These are phyloP conservation scores for Phytophthora syringae DNA, from an alignment of 352 stramenopile species.

Conservation along the genomic window DNA sequence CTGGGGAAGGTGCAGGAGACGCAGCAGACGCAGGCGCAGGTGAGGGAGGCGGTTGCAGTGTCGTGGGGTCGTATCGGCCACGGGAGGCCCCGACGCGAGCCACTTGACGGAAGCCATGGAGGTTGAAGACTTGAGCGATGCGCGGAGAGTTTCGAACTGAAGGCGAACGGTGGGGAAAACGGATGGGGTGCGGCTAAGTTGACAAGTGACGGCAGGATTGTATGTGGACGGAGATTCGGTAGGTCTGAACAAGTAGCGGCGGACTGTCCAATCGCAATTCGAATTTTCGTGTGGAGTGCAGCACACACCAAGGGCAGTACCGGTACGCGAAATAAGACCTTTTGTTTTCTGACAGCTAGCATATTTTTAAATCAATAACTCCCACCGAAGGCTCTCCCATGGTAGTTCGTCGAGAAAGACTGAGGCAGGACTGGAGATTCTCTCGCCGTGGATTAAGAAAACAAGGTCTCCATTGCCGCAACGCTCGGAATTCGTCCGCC, in stretches of 20 bases:
- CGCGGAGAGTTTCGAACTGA: not conserved
- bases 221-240: not conserved
- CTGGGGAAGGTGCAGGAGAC: slow-evolving; percentile 2
- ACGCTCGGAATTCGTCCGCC: not conserved
- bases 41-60: not conserved
- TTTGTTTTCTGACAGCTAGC: too few species aligned
- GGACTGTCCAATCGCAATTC: not conserved
- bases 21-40: slow-evolving; percentile 13
- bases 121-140: not conserved
- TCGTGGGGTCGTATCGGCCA: not conserved
- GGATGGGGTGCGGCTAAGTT: too few species aligned
- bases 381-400: not conserved
- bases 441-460: not conserved
- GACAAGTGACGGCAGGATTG: not conserved
- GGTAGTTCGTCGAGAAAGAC: not conserved
- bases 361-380: too few species aligned
- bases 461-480: not conserved
- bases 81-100: slow-evolving; percentile 8
- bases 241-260: not conserved
- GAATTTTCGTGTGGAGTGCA: not conserved
- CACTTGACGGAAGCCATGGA: slow-evolving; percentile 21
- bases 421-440: not conserved
- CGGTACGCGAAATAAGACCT: too few species aligned
- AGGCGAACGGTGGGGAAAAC: too few species aligned
- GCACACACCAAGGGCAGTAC: too few species aligned